Evolutionary conservation across 1,284 basidiomycete species (phyloP), one percentile per base, ranked within the genome.

Genomic region (Trichosporon asahii): DNA sequence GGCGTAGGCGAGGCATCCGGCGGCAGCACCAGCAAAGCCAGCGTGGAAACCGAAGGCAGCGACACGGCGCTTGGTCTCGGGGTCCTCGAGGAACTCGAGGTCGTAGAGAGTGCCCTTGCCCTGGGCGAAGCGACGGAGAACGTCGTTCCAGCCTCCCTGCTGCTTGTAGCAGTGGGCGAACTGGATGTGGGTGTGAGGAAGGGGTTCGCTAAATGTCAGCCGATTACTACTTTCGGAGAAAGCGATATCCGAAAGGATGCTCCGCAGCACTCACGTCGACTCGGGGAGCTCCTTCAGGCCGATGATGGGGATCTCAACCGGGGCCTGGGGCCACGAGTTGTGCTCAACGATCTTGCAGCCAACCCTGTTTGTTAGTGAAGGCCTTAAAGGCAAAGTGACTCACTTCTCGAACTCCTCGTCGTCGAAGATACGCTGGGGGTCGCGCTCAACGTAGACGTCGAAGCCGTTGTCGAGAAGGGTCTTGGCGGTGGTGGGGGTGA

Each of bases 41-140:
- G 97, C 97, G 84, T 99, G 93, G 87, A 92, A 99, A 7, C 97
- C 97, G 79, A 99, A 99, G 0, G 97, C 97, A n/a, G 97, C 97
- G 29, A 99, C 96, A 44, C 97, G 90, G 55, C 82, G 78, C 40
- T 94, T 88, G 27, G 94, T 93, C 57, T 82, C 86, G 18, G 86
- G 89, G 81, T 99, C 95, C 76, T 90, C 92, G 72, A 99, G 86
- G 86, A 99, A 99, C 85, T 99, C 97, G 72, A 99, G 87, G 84
- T 99, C 97, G 85, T 99, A 98, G 61, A 99, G 86, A 44, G 90
- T 91, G 27, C 96, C 96, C 40, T 89, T 87, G 29, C 96, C 97
- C 70, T 88, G 87, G 82, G 89, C 86, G 87, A 99, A 99, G 57
- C 97, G 91, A 33, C 89, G 86, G 55, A 99, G 89, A 31, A 99